phyloP scores from a whole-genome alignment of 176 grass and related monocot species.

The Oryza australiensis region DNA sequence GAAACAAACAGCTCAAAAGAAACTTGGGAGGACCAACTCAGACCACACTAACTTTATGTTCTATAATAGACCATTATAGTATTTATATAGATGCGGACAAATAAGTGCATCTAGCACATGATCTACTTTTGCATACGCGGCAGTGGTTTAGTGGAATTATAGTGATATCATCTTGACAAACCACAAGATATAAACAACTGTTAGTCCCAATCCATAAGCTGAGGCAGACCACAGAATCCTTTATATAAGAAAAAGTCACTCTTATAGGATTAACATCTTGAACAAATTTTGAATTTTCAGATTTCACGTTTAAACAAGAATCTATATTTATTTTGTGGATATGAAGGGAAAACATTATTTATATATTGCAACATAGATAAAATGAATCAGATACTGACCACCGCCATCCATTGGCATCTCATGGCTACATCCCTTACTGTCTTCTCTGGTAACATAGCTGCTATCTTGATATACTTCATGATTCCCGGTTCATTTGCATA shows the following conservation, averaged over 20 bases:
- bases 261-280: conserved; percentile 32
- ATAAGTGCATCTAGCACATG: conserved; percentile 40
- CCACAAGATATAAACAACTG: conserved; percentile 38
- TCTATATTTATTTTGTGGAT: neutral
- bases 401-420: conserved; percentile 93
- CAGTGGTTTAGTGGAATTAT: conserved; percentile 39
- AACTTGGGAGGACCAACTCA: conserved; percentile 39
- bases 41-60: conserved; percentile 45
- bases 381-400: conserved; percentile 55
- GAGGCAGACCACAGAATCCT: conserved; percentile 27
- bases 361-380: conserved; percentile 18
- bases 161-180: conserved; percentile 38
- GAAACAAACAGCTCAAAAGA: conserved; percentile 32
- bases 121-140: conserved; percentile 37
- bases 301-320: conserved; percentile 24
- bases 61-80: conserved; percentile 31
- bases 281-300: neutral
- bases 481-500: conserved; percentile 78
- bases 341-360: neutral
- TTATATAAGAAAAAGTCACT: conserved; percentile 17
- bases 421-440: conserved; percentile 99
- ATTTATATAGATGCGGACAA: conserved; percentile 44
- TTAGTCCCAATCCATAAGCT: conserved; percentile 35
- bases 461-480: conserved; percentile 99
- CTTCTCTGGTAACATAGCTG: conserved; percentile 77